phyloP scores from a whole-genome alignment of 2,329 filamentous ascomycete genomes.

The Aspergillus nomiae region DNA sequence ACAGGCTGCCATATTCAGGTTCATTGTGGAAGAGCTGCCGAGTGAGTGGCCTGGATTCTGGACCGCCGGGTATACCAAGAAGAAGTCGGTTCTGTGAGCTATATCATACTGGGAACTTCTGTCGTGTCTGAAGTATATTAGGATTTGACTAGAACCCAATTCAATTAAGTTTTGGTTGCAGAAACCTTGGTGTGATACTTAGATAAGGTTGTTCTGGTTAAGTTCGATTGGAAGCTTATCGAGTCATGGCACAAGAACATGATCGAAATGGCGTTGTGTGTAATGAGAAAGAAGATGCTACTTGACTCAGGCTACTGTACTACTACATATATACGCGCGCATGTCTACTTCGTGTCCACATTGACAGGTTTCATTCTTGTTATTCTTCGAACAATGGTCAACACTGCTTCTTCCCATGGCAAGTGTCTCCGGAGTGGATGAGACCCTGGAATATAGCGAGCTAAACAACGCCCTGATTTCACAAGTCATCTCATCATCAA shows the following conservation, averaged over 20 bases:
- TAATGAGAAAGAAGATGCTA: background rate
- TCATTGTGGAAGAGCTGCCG: constrained; percentile 6
- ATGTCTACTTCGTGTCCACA: constrained; percentile 9
- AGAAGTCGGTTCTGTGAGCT: background rate
- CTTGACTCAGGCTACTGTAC: background rate
- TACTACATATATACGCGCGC: constrained; percentile 1
- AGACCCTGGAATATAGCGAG: background rate
- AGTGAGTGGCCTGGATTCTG: constrained; percentile 6
- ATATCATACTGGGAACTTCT: background rate
- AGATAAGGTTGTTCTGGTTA: background rate
- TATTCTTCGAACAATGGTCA: constrained; percentile 2
- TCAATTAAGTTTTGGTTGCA: background rate
- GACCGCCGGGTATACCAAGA: constrained; percentile 6
- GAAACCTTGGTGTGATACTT: background rate
- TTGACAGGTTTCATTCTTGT: constrained; percentile 10
- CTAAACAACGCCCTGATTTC: constrained; percentile 9
- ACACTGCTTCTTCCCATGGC: background rate
- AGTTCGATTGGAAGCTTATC: background rate
- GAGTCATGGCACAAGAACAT: background rate
- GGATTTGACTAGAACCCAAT: background rate
- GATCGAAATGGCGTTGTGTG: background rate
- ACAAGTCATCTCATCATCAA: constrained; percentile 34
- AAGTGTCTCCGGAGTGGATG: background rate
- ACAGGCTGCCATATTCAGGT: constrained; percentile 6
- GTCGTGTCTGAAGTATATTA: background rate